Percentiles rank a stretch among this genome's conserved stretches.
Conservation (phyloP, 2,329 filamentous ascomycete genomes). For the Neofusicoccum parvum region DNA sequence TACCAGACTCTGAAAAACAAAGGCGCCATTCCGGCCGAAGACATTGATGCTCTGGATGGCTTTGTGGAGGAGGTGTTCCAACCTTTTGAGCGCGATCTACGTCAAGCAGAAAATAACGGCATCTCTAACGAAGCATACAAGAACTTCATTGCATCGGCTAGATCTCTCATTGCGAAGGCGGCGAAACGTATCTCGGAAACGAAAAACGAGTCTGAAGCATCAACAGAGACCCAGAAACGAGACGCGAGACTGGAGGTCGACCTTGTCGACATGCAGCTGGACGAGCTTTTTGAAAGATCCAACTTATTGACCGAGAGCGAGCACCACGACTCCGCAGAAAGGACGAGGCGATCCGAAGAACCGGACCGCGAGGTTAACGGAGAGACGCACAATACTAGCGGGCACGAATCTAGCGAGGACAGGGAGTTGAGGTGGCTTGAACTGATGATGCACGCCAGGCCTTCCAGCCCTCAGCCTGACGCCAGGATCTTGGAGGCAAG, state of each 20-base stretch:
- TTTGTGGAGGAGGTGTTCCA: slow-evolving; percentile 19
- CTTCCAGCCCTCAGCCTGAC: background rate
- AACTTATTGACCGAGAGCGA: background rate
- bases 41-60: slow-evolving; percentile 5
- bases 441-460: background rate
- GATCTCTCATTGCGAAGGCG: slow-evolving; percentile 12
- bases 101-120: slow-evolving; percentile 6
- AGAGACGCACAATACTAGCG: background rate
- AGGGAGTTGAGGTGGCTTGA: background rate
- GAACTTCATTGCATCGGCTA: slow-evolving; percentile 9
- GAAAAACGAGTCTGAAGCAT: slow-evolving; percentile 3
- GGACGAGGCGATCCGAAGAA: slow-evolving; percentile 1
- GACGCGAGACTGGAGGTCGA: slow-evolving; percentile 15
- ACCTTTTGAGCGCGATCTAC: slow-evolving; percentile 15
- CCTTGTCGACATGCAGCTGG: slow-evolving; percentile 15
- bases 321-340: background rate
- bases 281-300: slow-evolving; percentile 16
- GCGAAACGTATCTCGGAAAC: slow-evolving; percentile 11
- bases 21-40: background rate
- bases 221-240: slow-evolving; percentile 6
- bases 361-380: background rate
- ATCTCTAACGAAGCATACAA: slow-evolving; percentile 16
- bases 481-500: background rate
- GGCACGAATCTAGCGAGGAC: background rate
- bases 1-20: slow-evolving; percentile 5